Evolutionary conservation across 441 rosid species (phyloP).

Genomic region (Adansonia rubrostipa): DNA sequence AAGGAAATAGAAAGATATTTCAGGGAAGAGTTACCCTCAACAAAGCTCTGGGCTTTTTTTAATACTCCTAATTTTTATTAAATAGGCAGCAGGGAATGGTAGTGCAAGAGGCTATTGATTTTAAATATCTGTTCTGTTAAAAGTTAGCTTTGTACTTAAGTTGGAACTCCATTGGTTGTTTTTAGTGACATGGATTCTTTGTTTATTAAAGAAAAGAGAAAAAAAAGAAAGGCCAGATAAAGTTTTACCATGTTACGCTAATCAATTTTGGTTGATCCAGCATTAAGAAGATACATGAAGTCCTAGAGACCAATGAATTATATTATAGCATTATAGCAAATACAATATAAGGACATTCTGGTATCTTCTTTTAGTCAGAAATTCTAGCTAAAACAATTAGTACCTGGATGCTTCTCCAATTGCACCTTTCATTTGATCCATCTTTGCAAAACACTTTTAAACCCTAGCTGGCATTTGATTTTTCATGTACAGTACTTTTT

Average conservation of each 20-base stretch:
- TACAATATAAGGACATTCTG: not conserved
- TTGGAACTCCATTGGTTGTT: not conserved
- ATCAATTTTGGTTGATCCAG: not conserved
- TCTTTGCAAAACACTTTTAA: slow-evolving; percentile 7
- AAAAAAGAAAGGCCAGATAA: slow-evolving; percentile 16
- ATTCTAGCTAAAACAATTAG: not conserved
- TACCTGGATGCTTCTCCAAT: slow-evolving; percentile 11
- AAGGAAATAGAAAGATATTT: not conserved
- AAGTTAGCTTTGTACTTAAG: not conserved
- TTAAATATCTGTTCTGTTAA: not conserved
- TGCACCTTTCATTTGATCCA: slow-evolving; percentile 6
- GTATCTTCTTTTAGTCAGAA: not conserved
- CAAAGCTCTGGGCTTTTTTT: not conserved
- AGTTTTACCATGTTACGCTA: slow-evolving; percentile 12
- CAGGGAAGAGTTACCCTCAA: not conserved
- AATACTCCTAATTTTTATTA: not conserved
- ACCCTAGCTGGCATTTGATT: not conserved
- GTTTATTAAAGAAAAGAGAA: not conserved
- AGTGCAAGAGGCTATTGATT: slow-evolving; percentile 3
- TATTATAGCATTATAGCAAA: not conserved
- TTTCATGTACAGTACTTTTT: slow-evolving; percentile 67
- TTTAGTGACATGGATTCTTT: not conserved
- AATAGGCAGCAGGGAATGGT: not conserved
- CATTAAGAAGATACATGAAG: not conserved
- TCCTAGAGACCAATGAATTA: not conserved